These are phyloP conservation scores for Sisymbrium altissimum DNA, from an alignment of 345 rosid species.

Conservation along the genomic window DNA sequence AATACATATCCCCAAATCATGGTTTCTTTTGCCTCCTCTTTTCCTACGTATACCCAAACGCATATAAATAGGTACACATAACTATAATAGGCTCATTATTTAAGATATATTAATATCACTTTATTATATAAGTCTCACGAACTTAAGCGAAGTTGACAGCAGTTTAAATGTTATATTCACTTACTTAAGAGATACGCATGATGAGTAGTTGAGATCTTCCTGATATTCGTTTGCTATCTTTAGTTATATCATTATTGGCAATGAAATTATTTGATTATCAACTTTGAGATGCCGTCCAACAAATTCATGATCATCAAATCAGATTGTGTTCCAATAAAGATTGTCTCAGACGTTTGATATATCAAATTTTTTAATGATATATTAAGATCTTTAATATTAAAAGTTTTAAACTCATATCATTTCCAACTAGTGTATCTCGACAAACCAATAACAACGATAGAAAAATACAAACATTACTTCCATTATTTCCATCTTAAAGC, in stretches of 20 bases:
- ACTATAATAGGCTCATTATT: too few relatives aligned
- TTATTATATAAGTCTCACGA: neutral
- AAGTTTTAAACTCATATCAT: neutral
- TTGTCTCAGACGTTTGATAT: neutral
- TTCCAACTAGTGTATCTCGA: neutral
- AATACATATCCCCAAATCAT: slow-evolving; percentile 27
- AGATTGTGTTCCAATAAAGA: slow-evolving; percentile 31
- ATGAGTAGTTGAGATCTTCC: slow-evolving; percentile 33
- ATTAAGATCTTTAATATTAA: neutral
- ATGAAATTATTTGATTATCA: neutral
- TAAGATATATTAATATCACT: neutral
- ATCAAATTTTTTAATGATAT: neutral
- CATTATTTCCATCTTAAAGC: neutral
- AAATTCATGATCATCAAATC: slow-evolving; percentile 13
- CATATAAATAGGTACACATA: neutral
- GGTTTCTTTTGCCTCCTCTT: slow-evolving; percentile 20
- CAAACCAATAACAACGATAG: neutral
- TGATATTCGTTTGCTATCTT: slow-evolving; percentile 32
- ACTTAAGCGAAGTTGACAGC: slow-evolving; percentile 16
- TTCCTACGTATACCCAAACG: neutral
- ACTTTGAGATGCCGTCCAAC: slow-evolving; percentile 3
- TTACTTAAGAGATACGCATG: slow-evolving; percentile 27
- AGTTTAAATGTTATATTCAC: slow-evolving; percentile 21
- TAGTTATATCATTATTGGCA: slow-evolving; percentile 13
- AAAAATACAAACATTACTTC: neutral